Evolutionary conservation across 108 stramenopile species (phyloP).

Genomic region (Cyclostephanos tholiformis): DNA sequence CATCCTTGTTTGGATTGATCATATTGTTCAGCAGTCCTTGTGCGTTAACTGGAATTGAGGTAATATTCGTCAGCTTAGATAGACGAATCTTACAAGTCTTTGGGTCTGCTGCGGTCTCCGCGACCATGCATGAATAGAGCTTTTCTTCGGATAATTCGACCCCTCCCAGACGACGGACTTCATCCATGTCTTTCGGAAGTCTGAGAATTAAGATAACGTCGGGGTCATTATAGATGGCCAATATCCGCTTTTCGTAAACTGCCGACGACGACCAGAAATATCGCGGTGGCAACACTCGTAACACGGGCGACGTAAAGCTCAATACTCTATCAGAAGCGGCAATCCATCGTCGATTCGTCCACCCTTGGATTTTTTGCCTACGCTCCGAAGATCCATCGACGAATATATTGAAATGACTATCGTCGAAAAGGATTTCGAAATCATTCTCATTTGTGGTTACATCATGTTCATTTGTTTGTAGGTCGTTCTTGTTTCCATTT

Average conservation of each 20-base stretch:
- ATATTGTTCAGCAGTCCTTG: constrained; percentile 13
- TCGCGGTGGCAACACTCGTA: constrained; percentile 26
- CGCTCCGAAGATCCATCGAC: constrained; percentile 16
- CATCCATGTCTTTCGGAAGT: constrained; percentile 49
- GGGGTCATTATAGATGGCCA: constrained; percentile 63
- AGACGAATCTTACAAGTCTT: constrained; percentile 75
- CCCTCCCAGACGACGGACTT: constrained; percentile 50
- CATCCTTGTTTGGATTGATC: constrained; percentile 19
- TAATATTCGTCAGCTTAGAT: constrained; percentile 72
- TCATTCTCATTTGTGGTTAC: constrained; percentile 1
- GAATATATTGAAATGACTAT: constrained; percentile 11
- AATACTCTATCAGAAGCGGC: constrained; percentile 17
- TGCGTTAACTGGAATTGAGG: constrained; percentile 50
- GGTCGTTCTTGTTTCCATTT: background rate
- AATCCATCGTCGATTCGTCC: constrained; percentile 67
- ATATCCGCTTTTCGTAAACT: constrained; percentile 39
- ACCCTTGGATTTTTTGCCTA: constrained; percentile 38
- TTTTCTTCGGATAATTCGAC: constrained; percentile 20
- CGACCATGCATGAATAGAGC: constrained; percentile 57
- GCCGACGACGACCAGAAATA: constrained; percentile 53
- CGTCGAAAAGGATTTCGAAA: constrained; percentile 40
- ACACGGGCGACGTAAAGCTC: constrained; percentile 23
- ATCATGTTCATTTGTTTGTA: background rate
- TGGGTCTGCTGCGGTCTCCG: constrained; percentile 74
- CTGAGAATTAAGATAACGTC: constrained; percentile 64